These are phyloP conservation scores for Macaranga tanarius DNA, from an alignment of 441 rosid genomes.

Conservation along the genomic window DNA sequence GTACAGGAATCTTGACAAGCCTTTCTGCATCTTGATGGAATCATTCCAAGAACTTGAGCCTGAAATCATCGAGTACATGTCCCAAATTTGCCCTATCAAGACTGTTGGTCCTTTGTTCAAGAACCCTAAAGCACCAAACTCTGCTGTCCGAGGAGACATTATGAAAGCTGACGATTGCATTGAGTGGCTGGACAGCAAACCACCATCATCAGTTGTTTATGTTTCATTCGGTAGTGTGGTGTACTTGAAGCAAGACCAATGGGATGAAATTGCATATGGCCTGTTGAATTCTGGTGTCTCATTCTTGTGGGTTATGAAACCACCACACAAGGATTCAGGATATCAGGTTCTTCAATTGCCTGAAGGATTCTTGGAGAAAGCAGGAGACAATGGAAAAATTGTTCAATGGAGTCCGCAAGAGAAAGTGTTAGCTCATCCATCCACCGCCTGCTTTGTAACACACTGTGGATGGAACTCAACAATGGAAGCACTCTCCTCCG, in stretches of 20 bases:
- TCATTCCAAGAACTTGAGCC: conserved; percentile 59
- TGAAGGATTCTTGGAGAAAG: conserved; percentile 52
- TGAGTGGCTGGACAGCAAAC: conserved; percentile 68
- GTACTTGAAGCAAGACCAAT: conserved; percentile 58
- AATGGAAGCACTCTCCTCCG: conserved; percentile 61
- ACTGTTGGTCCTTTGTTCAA: conserved; percentile 66
- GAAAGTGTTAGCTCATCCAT: conserved; percentile 60
- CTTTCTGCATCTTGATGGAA: conserved; percentile 68
- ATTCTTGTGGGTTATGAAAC: conserved; percentile 75
- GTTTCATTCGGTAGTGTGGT: conserved; percentile 65
- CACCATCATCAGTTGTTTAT: conserved; percentile 58
- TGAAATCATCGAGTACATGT: conserved; percentile 55
- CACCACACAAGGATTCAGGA: conserved; percentile 31
- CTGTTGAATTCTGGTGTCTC: conserved; percentile 45
- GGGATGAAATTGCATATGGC: conserved; percentile 63
- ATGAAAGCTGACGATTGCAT: conserved; percentile 52
- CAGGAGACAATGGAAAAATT: conserved; percentile 51
- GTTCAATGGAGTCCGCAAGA: conserved; percentile 80
- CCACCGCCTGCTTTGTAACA: conserved; percentile 60
- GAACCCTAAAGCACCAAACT: conserved; percentile 41
- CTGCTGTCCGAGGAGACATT: conserved; percentile 41
- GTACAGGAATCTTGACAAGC: conserved; percentile 52
- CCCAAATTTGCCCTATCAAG: conserved; percentile 44
- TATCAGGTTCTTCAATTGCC: conserved; percentile 44
- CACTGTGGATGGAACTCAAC: conserved; percentile 93